Conservation (phyloP, 495 filamentous ascomycete species). For the Podospora didyma region DNA sequence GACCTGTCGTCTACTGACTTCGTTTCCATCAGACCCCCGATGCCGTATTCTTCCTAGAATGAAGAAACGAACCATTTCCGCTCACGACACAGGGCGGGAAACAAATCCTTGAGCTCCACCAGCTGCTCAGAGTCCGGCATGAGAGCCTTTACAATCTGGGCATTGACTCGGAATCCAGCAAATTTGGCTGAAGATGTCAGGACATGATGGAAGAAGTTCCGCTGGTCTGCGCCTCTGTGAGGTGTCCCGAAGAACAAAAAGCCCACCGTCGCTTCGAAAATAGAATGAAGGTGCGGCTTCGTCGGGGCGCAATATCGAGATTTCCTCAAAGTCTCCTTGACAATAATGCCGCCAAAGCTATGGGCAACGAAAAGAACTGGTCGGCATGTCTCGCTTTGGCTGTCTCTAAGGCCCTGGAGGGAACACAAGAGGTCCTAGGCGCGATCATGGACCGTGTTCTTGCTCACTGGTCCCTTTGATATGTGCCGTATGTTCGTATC, state of each 20-base stretch:
- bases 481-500: no score
- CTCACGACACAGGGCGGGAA: no score
- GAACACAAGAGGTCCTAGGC: no score
- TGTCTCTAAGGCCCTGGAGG: not conserved
- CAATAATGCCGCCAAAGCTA: constrained; percentile 36
- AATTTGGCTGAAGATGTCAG: constrained; percentile 1
- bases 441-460: no score
- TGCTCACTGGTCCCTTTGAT: no score
- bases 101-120: no score
- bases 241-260: constrained; percentile 33
- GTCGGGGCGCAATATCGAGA: not conserved
- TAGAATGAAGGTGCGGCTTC: constrained; percentile 11
- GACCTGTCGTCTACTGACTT: constrained; percentile 13
- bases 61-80: no score
- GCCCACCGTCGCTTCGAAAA: constrained; percentile 10
- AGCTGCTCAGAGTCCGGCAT: no score
- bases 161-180: no score
- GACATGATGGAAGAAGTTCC: constrained; percentile 4
- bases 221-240: constrained; percentile 25
- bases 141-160: no score
- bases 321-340: constrained; percentile 27
- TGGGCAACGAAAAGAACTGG: constrained; percentile 36
- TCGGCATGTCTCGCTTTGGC: constrained; percentile 1
- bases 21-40: not conserved
- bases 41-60: no score